Base-by-base conservation (phyloP, 2,329 filamentous ascomycete species). In the Fusarium nodosum region DNA sequence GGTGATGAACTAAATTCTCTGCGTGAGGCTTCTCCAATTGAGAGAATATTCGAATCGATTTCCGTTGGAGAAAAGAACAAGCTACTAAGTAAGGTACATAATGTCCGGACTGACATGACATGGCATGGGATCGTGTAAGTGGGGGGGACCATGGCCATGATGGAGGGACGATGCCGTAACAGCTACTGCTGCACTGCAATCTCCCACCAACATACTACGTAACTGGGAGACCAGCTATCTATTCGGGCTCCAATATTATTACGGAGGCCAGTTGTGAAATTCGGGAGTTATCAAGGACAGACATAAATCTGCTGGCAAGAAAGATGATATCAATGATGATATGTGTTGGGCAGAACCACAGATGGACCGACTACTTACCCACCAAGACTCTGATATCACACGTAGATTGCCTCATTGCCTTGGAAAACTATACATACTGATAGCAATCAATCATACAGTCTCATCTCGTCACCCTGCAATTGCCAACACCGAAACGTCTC, bases 361-460 rank as follows among this genome's bases (percentile, higher is more conserved):
- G 50, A 64, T 69, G 66, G 63, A 54, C 67, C 58, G 54, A 64
- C 48, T 65, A 42, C 48, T 42, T 65, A 42, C 44, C 42, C 65
- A 54, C 48, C 39, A 41, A 57, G 53, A 42, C 50, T 67, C 42
- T 53, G 58, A 59, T 53, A 62, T 69, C 56, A 39, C 16, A 30
- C 28, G 10, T 10, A 30, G 28, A 30, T 30, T 30, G 10, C 28
- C 28, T 30, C 28, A 30, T 30, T 36, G 5, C 34, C 9, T 36
- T 36, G 34, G 16, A n/a, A 11, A 30, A 30, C 10, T 30, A 11
- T 30, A 30, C 34, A 36, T n/a, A n/a, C 11, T 56, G 44, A 36
- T 38, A 51, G 44, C 18, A 20, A 38, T 28, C 38, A 30, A 22
- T 33, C 10, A 24, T 7, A 22, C 30, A 56, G 20, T 33, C n/a